A percentile compares a stretch with the other conserved stretches of the same genome.
Conservation (phyloP, 2,329 filamentous ascomycete species). For the Penicillium decumbens region DNA sequence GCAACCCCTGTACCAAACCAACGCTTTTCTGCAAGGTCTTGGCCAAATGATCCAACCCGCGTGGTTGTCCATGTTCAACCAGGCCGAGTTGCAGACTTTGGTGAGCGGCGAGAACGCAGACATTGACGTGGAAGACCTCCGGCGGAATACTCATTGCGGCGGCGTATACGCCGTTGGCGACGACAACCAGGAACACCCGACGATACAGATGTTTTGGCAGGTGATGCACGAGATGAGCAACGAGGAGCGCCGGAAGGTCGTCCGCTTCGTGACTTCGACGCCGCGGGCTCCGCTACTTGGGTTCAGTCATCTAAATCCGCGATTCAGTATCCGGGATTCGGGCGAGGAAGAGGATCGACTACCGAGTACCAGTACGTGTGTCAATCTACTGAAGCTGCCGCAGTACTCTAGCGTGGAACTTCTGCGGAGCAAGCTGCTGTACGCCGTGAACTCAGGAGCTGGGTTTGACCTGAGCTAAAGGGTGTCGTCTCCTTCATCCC, state of each 20-base stretch:
- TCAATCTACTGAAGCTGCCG: constrained; percentile 89
- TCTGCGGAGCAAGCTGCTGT: constrained; percentile 75
- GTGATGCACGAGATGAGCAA: constrained; percentile 75
- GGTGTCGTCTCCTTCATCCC: neutral
- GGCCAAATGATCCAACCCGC: constrained; percentile 81
- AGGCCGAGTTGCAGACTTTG: constrained; percentile 85
- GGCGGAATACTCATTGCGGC: constrained; percentile 77
- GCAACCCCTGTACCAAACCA: constrained; percentile 76
- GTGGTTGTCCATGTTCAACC: constrained; percentile 99
- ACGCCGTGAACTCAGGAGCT: constrained; percentile 82
- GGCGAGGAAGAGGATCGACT: constrained; percentile 70
- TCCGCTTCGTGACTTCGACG: constrained; percentile 94
- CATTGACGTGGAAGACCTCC: constrained; percentile 82
- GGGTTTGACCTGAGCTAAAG: constrained; percentile 70
- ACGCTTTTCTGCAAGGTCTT: constrained; percentile 81
- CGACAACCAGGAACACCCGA: constrained; percentile 79
- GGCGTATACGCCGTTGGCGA: constrained; percentile 88
- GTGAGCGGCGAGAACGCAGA: constrained; percentile 81
- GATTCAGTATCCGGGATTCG: constrained; percentile 84
- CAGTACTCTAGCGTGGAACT: constrained; percentile 64
- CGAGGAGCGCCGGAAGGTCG: constrained; percentile 71
- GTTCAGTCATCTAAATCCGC: constrained; percentile 77
- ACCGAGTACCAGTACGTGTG: constrained; percentile 92
- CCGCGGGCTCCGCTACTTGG: constrained; percentile 84
- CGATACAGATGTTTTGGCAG: constrained; percentile 83